Evolutionary conservation across 768 basidiomycete species (phyloP), one percentile per base, ranked within the genome.

Genomic region (Leccinum aurantiacum): DNA sequence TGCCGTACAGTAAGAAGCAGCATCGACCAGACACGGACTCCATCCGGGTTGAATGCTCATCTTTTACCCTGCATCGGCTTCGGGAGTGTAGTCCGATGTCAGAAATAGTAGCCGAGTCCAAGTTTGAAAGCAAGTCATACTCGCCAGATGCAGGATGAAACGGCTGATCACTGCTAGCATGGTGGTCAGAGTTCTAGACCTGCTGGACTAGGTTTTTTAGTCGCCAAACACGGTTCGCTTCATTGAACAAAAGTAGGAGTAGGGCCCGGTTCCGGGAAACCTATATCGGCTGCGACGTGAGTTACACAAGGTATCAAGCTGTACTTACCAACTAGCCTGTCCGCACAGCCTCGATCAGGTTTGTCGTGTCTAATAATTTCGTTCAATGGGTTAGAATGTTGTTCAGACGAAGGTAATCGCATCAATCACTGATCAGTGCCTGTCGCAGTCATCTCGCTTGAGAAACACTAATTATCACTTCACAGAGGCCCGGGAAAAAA

Each of bases 401-500:
- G 10, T 19, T 44, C 6, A 54, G 13, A 65, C 66, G 1, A 31
- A 72, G 61, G 56, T 65, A 15, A 62, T 61, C 1, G 60, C 60
- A 24, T 70, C 69, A 37, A 64, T 61, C 33, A 63, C 71, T 4
- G 54, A 54, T 15, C 27, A 27, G 61, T 25, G 2, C 53, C 60
- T 24, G 63, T 54, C 24, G 47, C 68, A 70, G 48, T 70, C 66
- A 67, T 69, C 25, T 71, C 61, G 46, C 51, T 57, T 4, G 57
- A 41, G 41, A n/a, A 44, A 55, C 62, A 22, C 27, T 44, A 3
- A 24, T 69, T 48, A 49, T n/a, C 29, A 63, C 11, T 57, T 72
- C 71, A 65, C 77, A 84, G 31, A 84, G 65, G 38, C 79, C 46
- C 10, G 80, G 80, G 80, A 80, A 74, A 83, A 81, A 55, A 33